Evolutionary conservation across 2,329 filamentous ascomycete genomes (phyloP), one percentile per base, ranked within the genome.

Genomic region (Fusarium globosum): DNA sequence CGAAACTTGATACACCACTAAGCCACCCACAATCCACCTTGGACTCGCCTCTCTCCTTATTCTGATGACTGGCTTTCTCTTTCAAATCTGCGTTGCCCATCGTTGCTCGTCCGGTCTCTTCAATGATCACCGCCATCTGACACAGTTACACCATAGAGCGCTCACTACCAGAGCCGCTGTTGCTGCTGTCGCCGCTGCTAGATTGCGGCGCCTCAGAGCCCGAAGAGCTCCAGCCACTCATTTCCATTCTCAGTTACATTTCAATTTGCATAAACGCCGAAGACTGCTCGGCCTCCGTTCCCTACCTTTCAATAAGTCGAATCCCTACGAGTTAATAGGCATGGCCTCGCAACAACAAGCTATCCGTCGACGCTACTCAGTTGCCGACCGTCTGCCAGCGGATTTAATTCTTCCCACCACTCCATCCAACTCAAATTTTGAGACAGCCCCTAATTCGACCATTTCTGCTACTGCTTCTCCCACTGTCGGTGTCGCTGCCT

Each of bases 31-130:
- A 69, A 65, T 71, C 68, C 71, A 71, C 65, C 65, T 64, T 57
- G 66, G 66, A 70, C 69, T 73, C 70, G 71, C 71, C 49, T 72
- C 76, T 74, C 75, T 70, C 76, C 75, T 76, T 77, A 77, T 71
- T 75, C 71, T 71, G 84, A 88, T 88, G 86, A 86, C 83, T 77
- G 82, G 80, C 77, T 84, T 83, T 78, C 82, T 86, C 69, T 78
- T 87, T 66, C 81, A 82, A 79, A 81, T 86, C 73, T 88, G 86
- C 79, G 83, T 84, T 78, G 79, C 83, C 75, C 83, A 85, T 80
- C 82, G 84, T 77, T 85, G 81, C 78, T 84, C 84, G 76, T 82
- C 81, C 80, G 77, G 82, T 80, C 81, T 87, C 78, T 81, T 85
- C 72, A 78, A 86, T 82, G 83, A 87, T 73, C 81, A 83, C 68